Evolutionary conservation across 306 rosid species (phyloP).

Genomic region (Trichosanthes cucumerina): DNA sequence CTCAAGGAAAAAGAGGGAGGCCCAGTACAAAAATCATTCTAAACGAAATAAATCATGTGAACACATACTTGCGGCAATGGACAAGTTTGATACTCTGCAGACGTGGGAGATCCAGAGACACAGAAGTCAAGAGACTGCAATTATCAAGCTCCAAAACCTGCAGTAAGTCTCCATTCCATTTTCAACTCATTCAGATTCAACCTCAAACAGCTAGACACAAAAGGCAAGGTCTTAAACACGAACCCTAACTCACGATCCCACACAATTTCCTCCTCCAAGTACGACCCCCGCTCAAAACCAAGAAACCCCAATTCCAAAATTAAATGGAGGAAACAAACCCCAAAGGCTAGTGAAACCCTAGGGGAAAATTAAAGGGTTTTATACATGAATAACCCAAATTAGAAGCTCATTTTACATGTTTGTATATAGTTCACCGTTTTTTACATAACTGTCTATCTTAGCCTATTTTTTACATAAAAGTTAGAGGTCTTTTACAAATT

Average conservation of each 20-base stretch:
- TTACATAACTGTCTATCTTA: too few relatives aligned
- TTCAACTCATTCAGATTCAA: constrained; percentile 13
- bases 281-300: not conserved
- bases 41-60: not conserved
- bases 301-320: not conserved
- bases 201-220: constrained; percentile 1
- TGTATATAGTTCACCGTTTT: too few relatives aligned
- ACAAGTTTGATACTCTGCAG: constrained; percentile 78
- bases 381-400: too few relatives aligned
- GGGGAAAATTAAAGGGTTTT: not conserved
- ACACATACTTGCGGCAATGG: constrained; percentile 91
- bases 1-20: not conserved
- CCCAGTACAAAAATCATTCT: not conserved
- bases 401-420: too few relatives aligned
- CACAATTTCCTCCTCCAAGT: constrained; percentile 31
- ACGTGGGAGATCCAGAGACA: constrained; percentile 72
- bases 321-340: not conserved
- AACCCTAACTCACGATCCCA: constrained; percentile 47
- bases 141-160: constrained; percentile 98
- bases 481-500: too few relatives aligned
- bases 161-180: constrained; percentile 14
- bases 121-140: constrained; percentile 81
- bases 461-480: too few relatives aligned
- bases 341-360: constrained; percentile 8
- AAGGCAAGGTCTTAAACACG: constrained; percentile 16